Evolutionary conservation across 225 moss, liverwort and hornwort genomes (phyloP).

Genomic region (Marchantia polymorpha): DNA sequence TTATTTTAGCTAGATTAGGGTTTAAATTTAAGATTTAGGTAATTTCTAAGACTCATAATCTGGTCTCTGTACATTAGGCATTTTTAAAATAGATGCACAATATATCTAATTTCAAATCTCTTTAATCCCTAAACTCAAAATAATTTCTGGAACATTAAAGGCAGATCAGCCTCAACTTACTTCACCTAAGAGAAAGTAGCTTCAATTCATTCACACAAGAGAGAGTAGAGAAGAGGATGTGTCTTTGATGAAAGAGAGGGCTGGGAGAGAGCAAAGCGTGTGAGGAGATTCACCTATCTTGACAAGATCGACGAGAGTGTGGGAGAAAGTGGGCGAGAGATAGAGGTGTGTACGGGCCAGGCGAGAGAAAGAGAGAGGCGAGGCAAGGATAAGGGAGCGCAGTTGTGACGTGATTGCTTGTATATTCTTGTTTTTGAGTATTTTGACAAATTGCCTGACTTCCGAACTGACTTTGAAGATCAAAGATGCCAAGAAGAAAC

Average conservation of each 20-base stretch:
- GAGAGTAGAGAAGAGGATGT: neutral
- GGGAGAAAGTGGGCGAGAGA: neutral
- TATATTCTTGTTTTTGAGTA: too few relatives aligned
- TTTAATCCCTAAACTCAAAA: too few relatives aligned
- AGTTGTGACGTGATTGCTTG: too few relatives aligned
- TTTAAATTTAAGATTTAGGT: too few relatives aligned
- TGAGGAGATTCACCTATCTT: constrained; percentile 3
- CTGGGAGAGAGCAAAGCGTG: neutral
- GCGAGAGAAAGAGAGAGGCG: neutral
- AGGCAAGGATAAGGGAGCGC: too few relatives aligned
- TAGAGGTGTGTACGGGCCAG: neutral
- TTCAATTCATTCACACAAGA: too few relatives aligned
- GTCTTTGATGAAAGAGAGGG: neutral
- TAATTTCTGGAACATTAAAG: neutral
- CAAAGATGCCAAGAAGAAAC: constrained; percentile 81
- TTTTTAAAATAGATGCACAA: too few relatives aligned
- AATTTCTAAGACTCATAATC: too few relatives aligned
- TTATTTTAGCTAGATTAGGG: too few relatives aligned
- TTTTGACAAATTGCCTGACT: neutral
- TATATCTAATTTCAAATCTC: too few relatives aligned
- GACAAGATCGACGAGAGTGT: neutral
- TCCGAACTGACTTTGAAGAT: constrained; percentile 50
- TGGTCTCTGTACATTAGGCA: too few relatives aligned
- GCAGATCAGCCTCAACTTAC: constrained; percentile 9
- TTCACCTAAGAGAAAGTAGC: neutral